Evolutionary conservation across 805 yeast species (phyloP).

Genomic region (Candida boleticola): DNA sequence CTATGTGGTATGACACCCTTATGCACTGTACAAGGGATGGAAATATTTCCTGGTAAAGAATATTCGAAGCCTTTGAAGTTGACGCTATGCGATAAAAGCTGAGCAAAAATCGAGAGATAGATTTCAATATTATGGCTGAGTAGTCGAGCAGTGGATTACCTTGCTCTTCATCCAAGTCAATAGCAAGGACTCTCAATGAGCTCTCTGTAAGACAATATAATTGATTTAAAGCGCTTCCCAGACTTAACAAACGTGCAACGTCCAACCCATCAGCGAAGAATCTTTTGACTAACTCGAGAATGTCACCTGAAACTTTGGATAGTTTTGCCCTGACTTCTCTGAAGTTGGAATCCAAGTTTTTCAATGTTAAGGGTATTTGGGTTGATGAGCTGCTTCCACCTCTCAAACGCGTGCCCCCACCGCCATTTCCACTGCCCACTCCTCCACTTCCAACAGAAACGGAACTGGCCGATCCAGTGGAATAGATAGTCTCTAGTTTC

Average conservation of each 20-base stretch:
- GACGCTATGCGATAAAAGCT: not conserved
- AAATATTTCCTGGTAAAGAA: not conserved
- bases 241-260: not conserved
- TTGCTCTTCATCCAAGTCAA: not conserved
- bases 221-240: not conserved
- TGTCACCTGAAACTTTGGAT: not conserved
- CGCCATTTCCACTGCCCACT: not conserved
- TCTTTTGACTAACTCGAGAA: not conserved
- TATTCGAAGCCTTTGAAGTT: not conserved
- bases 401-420: not conserved
- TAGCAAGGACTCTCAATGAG: not conserved
- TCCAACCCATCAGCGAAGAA: not conserved
- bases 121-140: not conserved
- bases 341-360: constrained; percentile 2
- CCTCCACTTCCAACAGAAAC: not conserved
- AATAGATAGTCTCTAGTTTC: not conserved
- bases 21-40: constrained; percentile 1
- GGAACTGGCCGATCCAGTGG: not conserved
- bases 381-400: not conserved
- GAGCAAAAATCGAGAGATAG: not conserved
- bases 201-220: constrained; percentile 1
- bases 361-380: not conserved
- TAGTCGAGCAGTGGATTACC: not conserved
- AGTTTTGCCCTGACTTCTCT: not conserved
- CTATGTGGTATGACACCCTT: not conserved